phyloP scores from a whole-genome alignment of 352 stramenopile genomes.

The Pythium insidiosum region DNA sequence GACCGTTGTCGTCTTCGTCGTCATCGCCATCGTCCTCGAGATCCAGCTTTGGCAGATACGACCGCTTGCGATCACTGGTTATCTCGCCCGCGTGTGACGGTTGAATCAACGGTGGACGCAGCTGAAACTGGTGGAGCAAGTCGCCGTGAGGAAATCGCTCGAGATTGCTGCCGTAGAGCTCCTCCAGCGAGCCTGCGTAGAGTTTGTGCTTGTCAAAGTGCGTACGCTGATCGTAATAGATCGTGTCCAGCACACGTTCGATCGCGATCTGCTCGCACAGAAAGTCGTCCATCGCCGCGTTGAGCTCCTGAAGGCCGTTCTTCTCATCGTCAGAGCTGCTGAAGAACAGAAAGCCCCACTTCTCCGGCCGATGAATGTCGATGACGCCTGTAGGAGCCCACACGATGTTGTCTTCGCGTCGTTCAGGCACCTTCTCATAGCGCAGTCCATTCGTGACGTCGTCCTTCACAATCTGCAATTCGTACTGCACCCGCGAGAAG shows the following conservation, averaged over 20 bases:
- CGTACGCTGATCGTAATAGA: slow-evolving; percentile 62
- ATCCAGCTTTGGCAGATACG: slow-evolving; percentile 18
- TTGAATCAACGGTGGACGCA: slow-evolving; percentile 24
- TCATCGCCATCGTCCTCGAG: slow-evolving; percentile 14
- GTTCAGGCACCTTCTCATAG: slow-evolving; percentile 44
- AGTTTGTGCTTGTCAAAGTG: slow-evolving; percentile 28
- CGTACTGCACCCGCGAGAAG: slow-evolving; percentile 86
- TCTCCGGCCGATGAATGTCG: slow-evolving; percentile 69
- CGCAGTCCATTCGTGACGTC: slow-evolving; percentile 32
- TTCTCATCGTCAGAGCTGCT: slow-evolving; percentile 29
- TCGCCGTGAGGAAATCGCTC: slow-evolving; percentile 20
- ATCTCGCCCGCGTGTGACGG: background rate
- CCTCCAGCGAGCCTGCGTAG: slow-evolving; percentile 34
- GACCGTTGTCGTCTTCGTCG: slow-evolving; percentile 1
- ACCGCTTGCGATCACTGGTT: slow-evolving; percentile 2
- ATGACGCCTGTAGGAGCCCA: slow-evolving; percentile 66
- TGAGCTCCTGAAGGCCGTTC: slow-evolving; percentile 30
- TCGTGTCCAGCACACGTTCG: slow-evolving; percentile 43
- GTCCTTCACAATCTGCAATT: slow-evolving; percentile 36
- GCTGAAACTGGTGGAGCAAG: slow-evolving; percentile 20
- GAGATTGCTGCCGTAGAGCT: slow-evolving; percentile 23
- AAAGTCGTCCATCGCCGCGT: slow-evolving; percentile 21
- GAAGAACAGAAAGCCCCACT: slow-evolving; percentile 67
- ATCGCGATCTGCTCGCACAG: slow-evolving; percentile 45
- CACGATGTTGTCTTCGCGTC: slow-evolving; percentile 60